Base-by-base conservation (phyloP, 2,329 filamentous ascomycete genomes). In the Nectriaceae sp. region DNA sequence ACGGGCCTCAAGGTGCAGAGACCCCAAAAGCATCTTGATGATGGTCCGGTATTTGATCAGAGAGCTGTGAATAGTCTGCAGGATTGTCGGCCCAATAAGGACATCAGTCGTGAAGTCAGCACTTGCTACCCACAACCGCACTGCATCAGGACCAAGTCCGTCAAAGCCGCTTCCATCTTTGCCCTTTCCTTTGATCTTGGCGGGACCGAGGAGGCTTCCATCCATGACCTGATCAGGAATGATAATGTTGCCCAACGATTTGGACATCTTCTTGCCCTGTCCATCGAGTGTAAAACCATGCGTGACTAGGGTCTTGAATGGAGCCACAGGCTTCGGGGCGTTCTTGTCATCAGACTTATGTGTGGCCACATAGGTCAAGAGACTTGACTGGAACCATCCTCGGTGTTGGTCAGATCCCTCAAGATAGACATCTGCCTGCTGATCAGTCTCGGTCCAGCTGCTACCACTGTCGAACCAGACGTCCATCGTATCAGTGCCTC, bases 401-500 rank as follows among this genome's bases (percentile, higher is more conserved):
- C 94, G 87, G 69, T 99, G 94, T 67, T 99, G 94, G 67, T 99
- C 94, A 3, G 88, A 89, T 24, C 94, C 94, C 72, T 99, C 94
- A 3, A 97, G 80, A 65, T 96, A 97, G 20, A 97, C 80, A 66
- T 99, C 91, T 1, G 90, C 90, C 20, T 67, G 85, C 21, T 66
- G 63, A 8, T 68, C 59, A 21, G 73, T 75, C 64, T 82, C 77
- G 4, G 77, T 88, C 94, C 94, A 99, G 63, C 90, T 96, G 42
- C 89, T 96, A 5, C 94, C 94, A 57, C 94, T 97, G 68, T 99
- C 94, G 60, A 99, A 99, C 94, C 94, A 99, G 10, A 99, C 94
- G 68, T 99, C 94, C 94, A 99, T 99, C 0, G 94, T 99, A 63
- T 99, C 94, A 37, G 78, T 89, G 13, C 93, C 93, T 53, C 94